Percentiles rank a stretch among this genome's conserved stretches.
Conservation (phyloP, 164 flowering plant genomes). For the grape (Vitis vinifera) region ASM3070453v1 NC_081822.1:31217501-31218000, state of each 20-base stretch:
- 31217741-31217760: slow-evolving; percentile 40
- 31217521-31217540: slow-evolving; percentile 77
- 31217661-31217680: slow-evolving; percentile 87
- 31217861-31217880: background rate
- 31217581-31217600: slow-evolving; percentile 84
- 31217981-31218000: too few species aligned
- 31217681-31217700: slow-evolving; percentile 53
- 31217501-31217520: slow-evolving; percentile 70
- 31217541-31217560: slow-evolving; percentile 79
- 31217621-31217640: slow-evolving; percentile 82
- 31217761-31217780: slow-evolving; percentile 45
- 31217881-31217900: too few species aligned
- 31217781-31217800: slow-evolving; percentile 43
- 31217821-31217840: background rate
- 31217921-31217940: too few species aligned
- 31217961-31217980: too few species aligned
- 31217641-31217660: slow-evolving; percentile 86
- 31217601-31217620: slow-evolving; percentile 84
- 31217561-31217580: slow-evolving; percentile 83
- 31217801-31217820: slow-evolving; percentile 42
- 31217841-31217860: background rate
- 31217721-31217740: slow-evolving; percentile 40
- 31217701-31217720: slow-evolving; percentile 40
- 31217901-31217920: too few species aligned
- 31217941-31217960: too few species aligned